Evolutionary conservation across 2,329 filamentous ascomycete genomes (phyloP), one percentile per base, ranked within the genome.

Genomic region (Triangularia verruculosa): DNA sequence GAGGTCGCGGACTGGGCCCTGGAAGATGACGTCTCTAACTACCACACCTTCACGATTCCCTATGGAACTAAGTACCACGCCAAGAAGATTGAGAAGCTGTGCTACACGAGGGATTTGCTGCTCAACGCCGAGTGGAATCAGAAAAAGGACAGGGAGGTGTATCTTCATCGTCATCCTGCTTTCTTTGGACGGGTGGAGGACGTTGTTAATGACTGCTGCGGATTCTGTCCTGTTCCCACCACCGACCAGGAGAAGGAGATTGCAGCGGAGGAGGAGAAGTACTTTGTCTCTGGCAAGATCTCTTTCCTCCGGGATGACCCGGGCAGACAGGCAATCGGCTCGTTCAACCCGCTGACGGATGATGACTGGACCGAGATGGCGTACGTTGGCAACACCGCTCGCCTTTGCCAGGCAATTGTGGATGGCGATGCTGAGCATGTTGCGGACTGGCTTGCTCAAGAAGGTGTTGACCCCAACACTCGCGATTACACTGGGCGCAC

Each of bases 351-450:
- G 0, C 81, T 94, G 39, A 93, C 89, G 0, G 87, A 92, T 51
- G 83, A 91, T 58, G 91, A 95, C 72, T 96, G 92, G 91, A 95
- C 92, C 0, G 90, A 93, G 68, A 95, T 96, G 91, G 91, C 92
- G 0, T 96, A 96, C 68, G 83, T 96, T 34, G 90, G 91, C 11
- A 91, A 93, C 68, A 93, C 91, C 1, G 87, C 86, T 39, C 81
- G 84, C 15, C 81, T 96, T 1, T 96, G 91, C 71, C 89, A 93
- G 71, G 92, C 90, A 0, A 96, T 96, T 63, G 86, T 93, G 3
- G 87, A 93, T 69, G 80, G 83, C 1, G 88, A 96, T 73, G 69
- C 89, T 2, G 87, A 91, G 39, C 83, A 86, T 66, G 89, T 96
- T 2, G 75, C 86, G 69, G 85, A 87, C 68, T 96, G 91, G 88